Percentiles rank a stretch among this genome's conserved stretches.
phyloP scores from a whole-genome alignment of 129 eudicot species.

The Gnaphalium uliginosum region DNA sequence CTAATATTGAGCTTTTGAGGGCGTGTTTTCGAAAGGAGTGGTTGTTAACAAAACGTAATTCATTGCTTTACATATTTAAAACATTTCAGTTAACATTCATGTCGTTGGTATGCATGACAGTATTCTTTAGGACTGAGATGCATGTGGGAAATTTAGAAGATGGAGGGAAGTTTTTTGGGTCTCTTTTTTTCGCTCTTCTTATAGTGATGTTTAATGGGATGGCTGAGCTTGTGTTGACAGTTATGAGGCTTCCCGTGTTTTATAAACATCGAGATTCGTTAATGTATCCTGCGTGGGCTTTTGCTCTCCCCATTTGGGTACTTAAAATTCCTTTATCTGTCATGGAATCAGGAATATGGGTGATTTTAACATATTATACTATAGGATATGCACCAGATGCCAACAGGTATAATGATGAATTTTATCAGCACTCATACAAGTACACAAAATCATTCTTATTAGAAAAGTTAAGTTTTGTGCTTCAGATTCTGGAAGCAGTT shows the following conservation, averaged over 20 bases:
- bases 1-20: constrained; percentile 28
- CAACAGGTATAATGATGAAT: constrained; percentile 13
- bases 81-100: constrained; percentile 31
- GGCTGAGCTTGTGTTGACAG: constrained; percentile 32
- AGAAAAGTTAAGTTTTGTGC: neutral
- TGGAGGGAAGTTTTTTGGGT: constrained; percentile 36
- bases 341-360: constrained; percentile 36
- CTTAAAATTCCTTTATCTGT: constrained; percentile 26
- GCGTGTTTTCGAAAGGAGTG: constrained; percentile 32
- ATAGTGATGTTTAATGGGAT: constrained; percentile 34
- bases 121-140: constrained; percentile 32
- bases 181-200: constrained; percentile 29
- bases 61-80: constrained; percentile 28
- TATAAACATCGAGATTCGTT: constrained; percentile 35
- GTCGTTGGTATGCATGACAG: constrained; percentile 29
- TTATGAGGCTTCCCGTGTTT: constrained; percentile 34
- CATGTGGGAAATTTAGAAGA: constrained; percentile 25
- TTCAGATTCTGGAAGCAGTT: constrained; percentile 58
- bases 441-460: neutral
- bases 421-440: neutral
- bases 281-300: constrained; percentile 33
- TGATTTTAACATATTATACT: constrained; percentile 29
- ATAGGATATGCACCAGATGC: constrained; percentile 34
- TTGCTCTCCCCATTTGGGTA: constrained; percentile 35
- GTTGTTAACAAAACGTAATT: constrained; percentile 29